Conservation (phyloP, 306 rosid genomes). For the Sindora glabra region DNA sequence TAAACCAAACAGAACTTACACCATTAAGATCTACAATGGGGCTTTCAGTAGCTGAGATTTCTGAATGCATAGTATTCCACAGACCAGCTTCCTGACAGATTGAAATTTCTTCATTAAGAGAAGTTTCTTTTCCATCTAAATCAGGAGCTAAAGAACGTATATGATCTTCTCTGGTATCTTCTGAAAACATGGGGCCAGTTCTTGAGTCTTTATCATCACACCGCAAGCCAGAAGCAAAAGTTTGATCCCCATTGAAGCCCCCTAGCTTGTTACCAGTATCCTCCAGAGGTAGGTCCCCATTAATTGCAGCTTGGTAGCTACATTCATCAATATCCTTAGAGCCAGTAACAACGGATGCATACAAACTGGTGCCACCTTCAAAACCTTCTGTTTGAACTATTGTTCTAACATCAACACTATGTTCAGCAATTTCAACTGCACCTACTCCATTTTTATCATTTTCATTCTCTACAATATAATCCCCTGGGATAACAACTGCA, state of each 20-base stretch:
- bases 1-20: conserved; percentile 44
- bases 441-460: conserved; percentile 25
- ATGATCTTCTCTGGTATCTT: conserved; percentile 30
- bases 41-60: conserved; percentile 24
- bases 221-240: conserved; percentile 29
- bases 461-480: conserved; percentile 22
- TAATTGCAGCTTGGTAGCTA: conserved; percentile 28
- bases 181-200: conserved; percentile 27
- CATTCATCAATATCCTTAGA: conserved; percentile 35
- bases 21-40: conserved; percentile 36
- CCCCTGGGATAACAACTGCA: conserved; percentile 32
- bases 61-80: conserved; percentile 29
- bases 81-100: conserved; percentile 38
- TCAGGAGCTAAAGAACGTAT: conserved; percentile 24
- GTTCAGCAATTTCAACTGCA: conserved; percentile 24
- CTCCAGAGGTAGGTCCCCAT: conserved; percentile 32
- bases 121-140: conserved; percentile 40
- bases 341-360: conserved; percentile 29
- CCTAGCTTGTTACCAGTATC: conserved; percentile 31
- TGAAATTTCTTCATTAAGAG: conserved; percentile 34
- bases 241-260: conserved; percentile 39
- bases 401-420: conserved; percentile 27
- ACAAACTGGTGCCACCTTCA: conserved; percentile 19
- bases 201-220: conserved; percentile 42
- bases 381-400: conserved; percentile 30